A percentile compares a stretch with the other conserved stretches of the same genome.
phyloP scores from a whole-genome alignment of 2,329 filamentous ascomycete genomes.

The Trichophyton equinum region DNA sequence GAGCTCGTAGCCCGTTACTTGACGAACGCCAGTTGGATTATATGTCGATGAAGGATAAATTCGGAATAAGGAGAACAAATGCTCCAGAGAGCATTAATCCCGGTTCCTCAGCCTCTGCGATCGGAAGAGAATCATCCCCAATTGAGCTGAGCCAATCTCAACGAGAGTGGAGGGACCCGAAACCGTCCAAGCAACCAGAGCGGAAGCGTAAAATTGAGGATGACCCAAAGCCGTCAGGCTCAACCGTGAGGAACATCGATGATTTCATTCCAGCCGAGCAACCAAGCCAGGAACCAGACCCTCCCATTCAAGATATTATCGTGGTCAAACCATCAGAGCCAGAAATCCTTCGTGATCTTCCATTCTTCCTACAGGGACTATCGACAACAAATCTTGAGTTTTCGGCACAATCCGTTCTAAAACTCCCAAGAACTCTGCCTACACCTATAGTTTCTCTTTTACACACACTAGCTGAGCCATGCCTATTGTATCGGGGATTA shows the following conservation, averaged over 20 bases:
- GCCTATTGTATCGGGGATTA: constrained; percentile 73
- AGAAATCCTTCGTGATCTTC: constrained; percentile 62
- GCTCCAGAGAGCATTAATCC: constrained; percentile 22
- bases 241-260: constrained; percentile 5
- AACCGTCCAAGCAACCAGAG: constrained; percentile 11
- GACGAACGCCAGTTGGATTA: constrained; percentile 29
- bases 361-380: constrained; percentile 84
- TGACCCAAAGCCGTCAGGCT: constrained; percentile 14
- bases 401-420: constrained; percentile 53
- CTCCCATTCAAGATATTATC: constrained; percentile 7
- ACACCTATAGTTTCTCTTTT: constrained; percentile 75
- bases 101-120: constrained; percentile 31
- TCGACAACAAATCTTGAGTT: constrained; percentile 79
- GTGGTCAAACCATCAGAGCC: constrained; percentile 37
- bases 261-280: constrained; percentile 12
- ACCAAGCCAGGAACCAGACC: constrained; percentile 9
- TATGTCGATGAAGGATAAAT: constrained; percentile 22
- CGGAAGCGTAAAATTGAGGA: constrained; percentile 13
- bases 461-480: constrained; percentile 83
- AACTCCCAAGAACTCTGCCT: constrained; percentile 66
- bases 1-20: constrained; percentile 27
- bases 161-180: neutral
- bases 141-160: neutral
- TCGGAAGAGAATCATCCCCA: constrained; percentile 20
- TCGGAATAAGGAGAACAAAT: constrained; percentile 13